phyloP scores from a whole-genome alignment of 106 monocot genomes.

The Cymbidium sinense region DNA sequence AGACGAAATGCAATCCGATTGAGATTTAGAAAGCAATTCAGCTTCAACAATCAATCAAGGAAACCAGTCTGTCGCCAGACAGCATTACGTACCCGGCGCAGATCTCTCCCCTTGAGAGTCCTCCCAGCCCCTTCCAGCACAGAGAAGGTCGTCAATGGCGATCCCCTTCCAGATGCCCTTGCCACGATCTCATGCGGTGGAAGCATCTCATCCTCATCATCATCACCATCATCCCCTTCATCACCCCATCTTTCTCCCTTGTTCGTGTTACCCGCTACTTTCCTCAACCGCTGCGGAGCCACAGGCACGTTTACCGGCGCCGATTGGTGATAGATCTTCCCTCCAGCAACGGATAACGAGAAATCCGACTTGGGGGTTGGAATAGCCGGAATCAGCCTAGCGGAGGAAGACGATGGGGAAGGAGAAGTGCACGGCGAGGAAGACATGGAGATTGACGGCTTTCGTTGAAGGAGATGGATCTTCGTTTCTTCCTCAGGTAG shows the following conservation, averaged over 20 bases:
- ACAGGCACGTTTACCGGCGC: conserved; percentile 72
- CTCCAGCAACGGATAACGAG: conserved; percentile 10
- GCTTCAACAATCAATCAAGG: conserved; percentile 36
- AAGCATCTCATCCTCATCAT: conserved; percentile 49
- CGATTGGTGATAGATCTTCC: conserved; percentile 36
- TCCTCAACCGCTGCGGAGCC: conserved; percentile 17
- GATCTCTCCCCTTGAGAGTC: conserved; percentile 76
- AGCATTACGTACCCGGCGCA: conserved; percentile 65
- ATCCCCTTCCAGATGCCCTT: conserved; percentile 31
- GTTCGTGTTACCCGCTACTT: neutral
- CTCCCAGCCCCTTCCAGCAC: conserved; percentile 73
- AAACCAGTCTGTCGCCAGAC: conserved; percentile 72
- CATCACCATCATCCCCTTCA: conserved; percentile 10
- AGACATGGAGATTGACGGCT: conserved; percentile 19
- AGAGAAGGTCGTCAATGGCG: conserved; percentile 70
- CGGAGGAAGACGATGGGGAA: conserved; percentile 16
- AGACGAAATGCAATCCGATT: neutral
- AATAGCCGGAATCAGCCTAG: conserved; percentile 30
- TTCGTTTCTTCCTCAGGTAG: conserved; percentile 39
- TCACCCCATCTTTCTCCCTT: conserved; percentile 7
- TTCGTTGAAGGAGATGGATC: conserved; percentile 24
- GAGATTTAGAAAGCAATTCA: neutral
- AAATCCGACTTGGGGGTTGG: conserved; percentile 31
- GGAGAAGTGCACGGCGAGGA: conserved; percentile 34
- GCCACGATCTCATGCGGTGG: conserved; percentile 85